Evolutionary conservation across 2,329 filamentous ascomycete species (phyloP), one percentile per base, ranked within the genome.

Genomic region (Leptographium flavum): DNA sequence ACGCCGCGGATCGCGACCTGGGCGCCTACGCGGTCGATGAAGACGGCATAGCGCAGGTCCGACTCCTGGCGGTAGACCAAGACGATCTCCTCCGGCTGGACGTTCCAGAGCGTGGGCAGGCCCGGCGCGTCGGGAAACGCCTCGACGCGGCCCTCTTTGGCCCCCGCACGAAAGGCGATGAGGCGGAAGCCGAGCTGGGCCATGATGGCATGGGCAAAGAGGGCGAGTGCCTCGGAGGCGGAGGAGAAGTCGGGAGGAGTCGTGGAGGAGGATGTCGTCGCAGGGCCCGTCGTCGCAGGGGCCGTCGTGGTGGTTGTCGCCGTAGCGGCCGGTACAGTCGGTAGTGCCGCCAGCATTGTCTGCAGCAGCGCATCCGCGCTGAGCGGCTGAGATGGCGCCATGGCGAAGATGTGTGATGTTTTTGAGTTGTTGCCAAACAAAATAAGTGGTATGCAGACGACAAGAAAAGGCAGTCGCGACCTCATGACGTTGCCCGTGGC

Each of bases 11-110:
- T 70, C 49, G 94, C 80, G n/a, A 83, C 81, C 58, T 90, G 94
- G 54, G 73, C 73, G 37, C 88, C 87, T 55, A 95, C 73, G 44
- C 87, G 76, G 60, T 82, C 87, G 50, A 94, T 65, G 58, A 87
- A 90, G 53, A 95, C 61, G 25, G 94, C 70, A 58, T 83, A 94
- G 48, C 81, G 76, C 74, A 88, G 85, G 15, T 87, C 80, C 0
- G 87, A 94, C 59, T 94, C 85, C 61, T 95, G 88, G 4, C 79
- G 77, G 65, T 96, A 96, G 51, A 87, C 77, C 62, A 96, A 95
- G 46, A 81, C 76, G 58, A 86, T 82, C 14, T 79, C 78, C 49
- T 76, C 76, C 47, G 73, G 72, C 19, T 75, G 74, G 13, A 77
- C 68, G 61, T 94, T 94, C 92, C 92, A 96, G 63, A 79, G 74